These are phyloP conservation scores for Malus sylvestris DNA, from an alignment of 306 rosid species.

Conservation along the genomic window DNA sequence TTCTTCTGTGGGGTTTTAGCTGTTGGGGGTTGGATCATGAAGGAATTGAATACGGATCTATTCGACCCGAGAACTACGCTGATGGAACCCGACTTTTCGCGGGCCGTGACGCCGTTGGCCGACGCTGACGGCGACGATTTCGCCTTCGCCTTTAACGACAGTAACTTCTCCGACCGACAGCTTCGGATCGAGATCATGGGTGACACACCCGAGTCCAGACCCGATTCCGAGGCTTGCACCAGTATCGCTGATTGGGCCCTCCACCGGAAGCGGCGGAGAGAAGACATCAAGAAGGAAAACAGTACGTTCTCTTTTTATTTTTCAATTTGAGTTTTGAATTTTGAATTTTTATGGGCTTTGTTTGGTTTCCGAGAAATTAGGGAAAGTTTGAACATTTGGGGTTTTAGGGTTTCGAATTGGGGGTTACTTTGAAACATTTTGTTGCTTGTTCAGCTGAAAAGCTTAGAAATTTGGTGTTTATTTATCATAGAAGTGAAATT, in stretches of 20 bases:
- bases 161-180: conserved; percentile 88
- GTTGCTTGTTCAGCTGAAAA: neutral
- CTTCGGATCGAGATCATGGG: conserved; percentile 82
- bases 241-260: conserved; percentile 91
- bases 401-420: conserved; percentile 9
- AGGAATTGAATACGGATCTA: conserved; percentile 54
- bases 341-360: neutral
- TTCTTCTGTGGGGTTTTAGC: neutral
- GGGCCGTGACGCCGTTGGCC: conserved; percentile 36
- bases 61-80: conserved; percentile 58
- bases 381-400: neutral
- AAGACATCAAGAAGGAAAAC: conserved; percentile 66
- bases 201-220: conserved; percentile 39
- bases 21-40: conserved; percentile 3
- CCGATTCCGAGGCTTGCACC: conserved; percentile 48
- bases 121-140: conserved; percentile 55
- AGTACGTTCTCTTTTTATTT: conserved; percentile 23
- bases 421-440: neutral
- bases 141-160: conserved; percentile 90
- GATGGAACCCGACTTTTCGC: conserved; percentile 57
- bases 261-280: conserved; percentile 85
- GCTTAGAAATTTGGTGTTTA: neutral
- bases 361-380: neutral
- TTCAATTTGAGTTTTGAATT: neutral
- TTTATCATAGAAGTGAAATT: neutral